These are phyloP conservation scores for Turnera subulata DNA, from an alignment of 345 rosid species.

Conservation along the genomic window DNA sequence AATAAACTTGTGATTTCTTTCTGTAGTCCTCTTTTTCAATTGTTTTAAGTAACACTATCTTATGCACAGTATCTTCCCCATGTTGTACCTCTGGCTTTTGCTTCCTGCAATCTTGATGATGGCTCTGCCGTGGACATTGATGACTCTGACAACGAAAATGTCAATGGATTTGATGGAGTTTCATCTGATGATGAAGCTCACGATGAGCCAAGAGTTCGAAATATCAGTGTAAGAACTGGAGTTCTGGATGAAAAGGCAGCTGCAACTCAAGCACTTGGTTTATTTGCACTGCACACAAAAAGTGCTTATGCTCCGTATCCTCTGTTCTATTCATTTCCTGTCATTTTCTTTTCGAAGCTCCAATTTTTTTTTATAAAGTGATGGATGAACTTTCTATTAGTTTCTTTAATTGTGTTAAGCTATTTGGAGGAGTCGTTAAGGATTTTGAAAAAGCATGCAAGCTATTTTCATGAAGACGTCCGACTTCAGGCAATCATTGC, in stretches of 20 bases:
- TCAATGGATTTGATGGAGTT: conserved; percentile 83
- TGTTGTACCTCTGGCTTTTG: conserved; percentile 77
- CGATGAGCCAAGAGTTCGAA: conserved; percentile 89
- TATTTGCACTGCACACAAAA: conserved; percentile 91
- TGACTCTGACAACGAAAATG: conserved; percentile 88
- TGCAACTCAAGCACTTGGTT: conserved; percentile 98
- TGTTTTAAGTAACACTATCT: conserved; percentile 19
- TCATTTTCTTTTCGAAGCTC: background rate
- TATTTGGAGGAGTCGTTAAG: conserved; percentile 85
- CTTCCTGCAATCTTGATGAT: conserved; percentile 98
- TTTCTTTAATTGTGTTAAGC: conserved; percentile 58
- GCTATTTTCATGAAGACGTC: conserved; percentile 98
- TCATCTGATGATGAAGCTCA: conserved; percentile 99
- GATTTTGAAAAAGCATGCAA: conserved; percentile 80
- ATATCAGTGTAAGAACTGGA: conserved; percentile 95
- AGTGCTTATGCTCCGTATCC: conserved; percentile 89
- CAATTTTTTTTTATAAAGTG: background rate
- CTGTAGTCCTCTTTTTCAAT: background rate
- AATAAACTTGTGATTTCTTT: conserved; percentile 12
- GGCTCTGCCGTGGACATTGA: conserved; percentile 92
- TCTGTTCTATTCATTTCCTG: conserved; percentile 9
- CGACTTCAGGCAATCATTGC: conserved; percentile 89
- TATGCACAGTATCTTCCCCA: conserved; percentile 81
- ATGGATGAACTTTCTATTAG: conserved; percentile 1
- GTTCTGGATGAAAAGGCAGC: conserved; percentile 99